These are phyloP conservation scores for Thelonectria discophora DNA, from an alignment of 2,329 filamentous ascomycete genomes.

Conservation along the genomic window DNA sequence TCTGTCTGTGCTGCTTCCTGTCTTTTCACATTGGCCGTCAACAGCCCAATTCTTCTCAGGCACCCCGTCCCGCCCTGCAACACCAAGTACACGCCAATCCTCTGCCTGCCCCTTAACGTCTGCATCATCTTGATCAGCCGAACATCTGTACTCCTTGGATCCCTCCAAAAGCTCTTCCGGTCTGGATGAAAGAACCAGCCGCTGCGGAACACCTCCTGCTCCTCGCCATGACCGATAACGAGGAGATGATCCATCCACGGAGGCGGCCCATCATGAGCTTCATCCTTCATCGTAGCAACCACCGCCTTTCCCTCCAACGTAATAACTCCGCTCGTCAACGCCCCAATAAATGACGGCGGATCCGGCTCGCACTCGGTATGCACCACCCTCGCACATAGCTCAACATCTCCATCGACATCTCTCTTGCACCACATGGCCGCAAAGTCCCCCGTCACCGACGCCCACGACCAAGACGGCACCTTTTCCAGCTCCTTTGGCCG, in stretches of 20 bases:
- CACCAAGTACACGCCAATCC: slow-evolving; percentile 11
- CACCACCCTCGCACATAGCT: slow-evolving; percentile 7
- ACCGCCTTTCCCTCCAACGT: slow-evolving; percentile 22
- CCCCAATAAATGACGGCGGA: slow-evolving; percentile 21
- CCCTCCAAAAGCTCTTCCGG: slow-evolving; percentile 1
- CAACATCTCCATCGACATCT: slow-evolving; percentile 12
- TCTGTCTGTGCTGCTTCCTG: background rate
- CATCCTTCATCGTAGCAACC: background rate
- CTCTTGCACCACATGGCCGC: slow-evolving; percentile 26
- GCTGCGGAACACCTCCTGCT: background rate
- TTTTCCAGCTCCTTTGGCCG: slow-evolving; percentile 21
- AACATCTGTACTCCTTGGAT: background rate
- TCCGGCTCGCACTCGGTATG: slow-evolving; percentile 24
- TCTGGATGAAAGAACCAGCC: slow-evolving; percentile 24
- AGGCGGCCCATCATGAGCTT: background rate
- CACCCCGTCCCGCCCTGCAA: slow-evolving; percentile 3
- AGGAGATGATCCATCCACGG: background rate
- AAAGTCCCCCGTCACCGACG: slow-evolving; percentile 24
- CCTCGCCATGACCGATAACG: background rate
- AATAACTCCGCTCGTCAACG: slow-evolving; percentile 16
- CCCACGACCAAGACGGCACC: slow-evolving; percentile 31
- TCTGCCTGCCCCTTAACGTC: slow-evolving; percentile 1
- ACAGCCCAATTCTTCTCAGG: slow-evolving; percentile 15
- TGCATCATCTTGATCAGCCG: slow-evolving; percentile 21
- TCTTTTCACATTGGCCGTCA: slow-evolving; percentile 8